Evolutionary conservation across 257 asterid species (phyloP).

Genomic region (Salvia splendens): DNA sequence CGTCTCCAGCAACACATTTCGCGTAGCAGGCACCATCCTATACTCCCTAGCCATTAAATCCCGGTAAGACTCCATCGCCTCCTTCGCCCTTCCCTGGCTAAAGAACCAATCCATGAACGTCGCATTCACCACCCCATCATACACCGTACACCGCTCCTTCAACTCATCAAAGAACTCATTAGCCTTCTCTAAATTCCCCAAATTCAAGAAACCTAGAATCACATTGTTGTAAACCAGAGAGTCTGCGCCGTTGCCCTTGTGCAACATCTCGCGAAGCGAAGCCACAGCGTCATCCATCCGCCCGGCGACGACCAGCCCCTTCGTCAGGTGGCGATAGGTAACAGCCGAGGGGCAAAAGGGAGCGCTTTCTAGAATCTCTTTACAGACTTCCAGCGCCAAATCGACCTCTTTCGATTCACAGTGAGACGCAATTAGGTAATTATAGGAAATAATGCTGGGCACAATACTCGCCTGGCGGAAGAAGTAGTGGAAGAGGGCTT

Average conservation of each 20-base stretch:
- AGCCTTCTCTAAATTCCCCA: constrained; percentile 74
- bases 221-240: constrained; percentile 82
- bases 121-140: constrained; percentile 83
- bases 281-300: constrained; percentile 62
- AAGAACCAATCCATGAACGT: constrained; percentile 93
- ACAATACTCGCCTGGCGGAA: constrained; percentile 64
- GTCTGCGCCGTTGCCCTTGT: constrained; percentile 89
- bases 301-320: constrained; percentile 66
- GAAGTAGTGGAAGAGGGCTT: constrained; percentile 75
- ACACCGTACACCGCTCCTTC: constrained; percentile 78
- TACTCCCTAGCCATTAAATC: constrained; percentile 60
- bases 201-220: constrained; percentile 69
- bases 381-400: constrained; percentile 57
- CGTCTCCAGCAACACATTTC: constrained; percentile 75
- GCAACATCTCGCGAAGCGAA: constrained; percentile 75
- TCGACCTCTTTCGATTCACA: constrained; percentile 77
- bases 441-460: constrained; percentile 78
- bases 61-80: constrained; percentile 81
- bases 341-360: constrained; percentile 76
- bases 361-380: constrained; percentile 55
- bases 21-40: constrained; percentile 73
- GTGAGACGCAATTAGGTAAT: constrained; percentile 62
- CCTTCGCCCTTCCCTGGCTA: constrained; percentile 70
- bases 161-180: constrained; percentile 77
- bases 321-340: constrained; percentile 79